Percentiles rank a stretch among this genome's conserved stretches.
These are phyloP conservation scores for Aphanoascus verrucosus DNA, from an alignment of 2,329 filamentous ascomycete species.

Conservation along the genomic window DNA sequence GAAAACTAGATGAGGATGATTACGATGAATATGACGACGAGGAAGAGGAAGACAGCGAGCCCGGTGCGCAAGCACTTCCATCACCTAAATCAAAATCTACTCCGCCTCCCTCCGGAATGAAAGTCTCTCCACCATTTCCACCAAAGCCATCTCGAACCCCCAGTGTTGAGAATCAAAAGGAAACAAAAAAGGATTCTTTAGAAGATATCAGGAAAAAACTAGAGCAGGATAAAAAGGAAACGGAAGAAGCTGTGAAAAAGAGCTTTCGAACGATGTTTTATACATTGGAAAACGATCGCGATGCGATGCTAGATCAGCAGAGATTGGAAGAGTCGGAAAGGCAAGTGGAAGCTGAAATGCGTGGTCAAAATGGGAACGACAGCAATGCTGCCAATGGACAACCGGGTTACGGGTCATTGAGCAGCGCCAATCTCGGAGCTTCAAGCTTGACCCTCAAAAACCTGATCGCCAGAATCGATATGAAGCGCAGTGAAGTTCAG, in stretches of 20 bases:
- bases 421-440: constrained; percentile 86
- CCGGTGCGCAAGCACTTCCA: constrained; percentile 28
- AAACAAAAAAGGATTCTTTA: constrained; percentile 51
- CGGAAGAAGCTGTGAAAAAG: constrained; percentile 76
- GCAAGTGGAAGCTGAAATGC: constrained; percentile 91
- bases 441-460: constrained; percentile 95
- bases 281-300: constrained; percentile 86
- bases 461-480: constrained; percentile 88
- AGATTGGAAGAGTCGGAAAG: constrained; percentile 93
- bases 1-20: constrained; percentile 70
- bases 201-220: constrained; percentile 88
- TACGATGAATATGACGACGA: constrained; percentile 58
- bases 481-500: constrained; percentile 78
- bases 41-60: constrained; percentile 50
- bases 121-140: constrained; percentile 56
- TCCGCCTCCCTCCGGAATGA: constrained; percentile 45
- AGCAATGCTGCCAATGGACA: constrained; percentile 43
- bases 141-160: constrained; percentile 54
- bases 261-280: constrained; percentile 93
- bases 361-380: constrained; percentile 46
- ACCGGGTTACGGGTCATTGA: constrained; percentile 75
- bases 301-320: constrained; percentile 96
- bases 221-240: constrained; percentile 82
- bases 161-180: constrained; percentile 51
- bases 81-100: constrained; percentile 46